phyloP scores from a whole-genome alignment of 192 early-diverging fungal species.

The Mortierella alpina region DNA sequence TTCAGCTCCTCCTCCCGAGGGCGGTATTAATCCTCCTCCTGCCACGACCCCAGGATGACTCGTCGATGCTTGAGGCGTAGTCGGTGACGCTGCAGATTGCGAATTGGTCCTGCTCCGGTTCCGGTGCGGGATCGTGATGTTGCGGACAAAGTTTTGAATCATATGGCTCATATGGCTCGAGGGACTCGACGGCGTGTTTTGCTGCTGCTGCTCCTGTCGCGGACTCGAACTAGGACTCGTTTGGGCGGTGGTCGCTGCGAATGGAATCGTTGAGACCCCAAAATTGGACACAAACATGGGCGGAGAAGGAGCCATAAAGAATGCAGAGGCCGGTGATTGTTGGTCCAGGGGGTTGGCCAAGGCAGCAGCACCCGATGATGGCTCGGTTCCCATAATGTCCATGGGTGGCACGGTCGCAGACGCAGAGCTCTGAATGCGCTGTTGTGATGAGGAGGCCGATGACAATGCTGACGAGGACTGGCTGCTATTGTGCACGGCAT shows the following conservation, averaged over 20 bases:
- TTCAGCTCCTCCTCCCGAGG: conserved; percentile 2
- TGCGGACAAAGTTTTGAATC: conserved; percentile 49
- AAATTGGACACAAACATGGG: conserved; percentile 39
- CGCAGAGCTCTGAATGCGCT: neutral
- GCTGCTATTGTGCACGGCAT: neutral
- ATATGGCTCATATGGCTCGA: conserved; percentile 42
- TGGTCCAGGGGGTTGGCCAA: conserved; percentile 13
- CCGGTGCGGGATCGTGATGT: conserved; percentile 41
- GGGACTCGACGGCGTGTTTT: conserved; percentile 19
- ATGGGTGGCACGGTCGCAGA: conserved; percentile 27
- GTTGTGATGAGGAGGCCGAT: conserved; percentile 10
- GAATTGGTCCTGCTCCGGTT: conserved; percentile 53
- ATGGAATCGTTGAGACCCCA: conserved; percentile 30
- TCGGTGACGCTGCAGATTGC: conserved; percentile 26
- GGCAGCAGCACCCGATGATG: neutral
- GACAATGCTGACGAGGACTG: conserved; percentile 6
- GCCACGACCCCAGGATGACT: conserved; percentile 2
- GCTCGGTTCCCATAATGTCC: conserved; percentile 14
- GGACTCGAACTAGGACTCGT: conserved; percentile 2
- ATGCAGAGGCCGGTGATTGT: conserved; percentile 47
- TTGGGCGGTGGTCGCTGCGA: conserved; percentile 8
- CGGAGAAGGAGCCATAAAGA: conserved; percentile 43
- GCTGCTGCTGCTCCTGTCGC: neutral
- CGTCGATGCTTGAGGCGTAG: neutral
- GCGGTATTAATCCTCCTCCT: neutral